Conservation (phyloP, 2,329 filamentous ascomycete genomes). For the Colletotrichum chrysophilum region DNA sequence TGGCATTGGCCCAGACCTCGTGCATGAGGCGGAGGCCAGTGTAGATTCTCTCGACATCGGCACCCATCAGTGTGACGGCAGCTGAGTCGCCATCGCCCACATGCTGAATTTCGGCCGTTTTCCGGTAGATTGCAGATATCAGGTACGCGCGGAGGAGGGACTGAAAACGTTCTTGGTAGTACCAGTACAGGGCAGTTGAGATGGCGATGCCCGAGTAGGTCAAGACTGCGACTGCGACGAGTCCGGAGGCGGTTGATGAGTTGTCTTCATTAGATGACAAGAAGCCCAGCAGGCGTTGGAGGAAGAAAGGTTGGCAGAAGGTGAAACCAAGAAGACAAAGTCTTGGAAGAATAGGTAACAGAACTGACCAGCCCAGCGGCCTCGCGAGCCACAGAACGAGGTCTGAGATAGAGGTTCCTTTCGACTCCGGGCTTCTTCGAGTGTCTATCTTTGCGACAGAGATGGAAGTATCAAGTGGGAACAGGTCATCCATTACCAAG, state of each 20-base stretch:
- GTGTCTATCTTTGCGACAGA: not conserved
- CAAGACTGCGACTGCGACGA: slow-evolving; percentile 44
- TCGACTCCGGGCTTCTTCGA: too few relatives aligned
- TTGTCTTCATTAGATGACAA: not conserved
- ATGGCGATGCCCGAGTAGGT: slow-evolving; percentile 47
- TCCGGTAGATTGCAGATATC: slow-evolving; percentile 35
- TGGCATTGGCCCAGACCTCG: slow-evolving; percentile 43
- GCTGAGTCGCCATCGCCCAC: slow-evolving; percentile 34
- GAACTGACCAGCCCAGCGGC: not conserved
- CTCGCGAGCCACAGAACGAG: not conserved
- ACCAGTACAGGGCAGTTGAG: slow-evolving; percentile 42
- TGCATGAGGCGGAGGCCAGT: slow-evolving; percentile 39
- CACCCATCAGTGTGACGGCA: slow-evolving; percentile 51
- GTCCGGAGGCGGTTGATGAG: slow-evolving; percentile 30
- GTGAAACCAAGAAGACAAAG: not conserved
- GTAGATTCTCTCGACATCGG: slow-evolving; percentile 49
- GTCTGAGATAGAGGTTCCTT: not conserved
- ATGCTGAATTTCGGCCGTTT: slow-evolving; percentile 30
- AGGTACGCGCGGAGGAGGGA: slow-evolving; percentile 37
- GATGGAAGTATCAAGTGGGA: not conserved
- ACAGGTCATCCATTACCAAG: slow-evolving; percentile 4
- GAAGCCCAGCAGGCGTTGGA: not conserved
- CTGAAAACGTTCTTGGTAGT: slow-evolving; percentile 37
- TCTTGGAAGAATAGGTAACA: not conserved
- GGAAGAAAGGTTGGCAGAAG: not conserved